Evolutionary conservation across 2,329 filamentous ascomycete genomes (phyloP).

Genomic region (Dactylellina haptotyla): DNA sequence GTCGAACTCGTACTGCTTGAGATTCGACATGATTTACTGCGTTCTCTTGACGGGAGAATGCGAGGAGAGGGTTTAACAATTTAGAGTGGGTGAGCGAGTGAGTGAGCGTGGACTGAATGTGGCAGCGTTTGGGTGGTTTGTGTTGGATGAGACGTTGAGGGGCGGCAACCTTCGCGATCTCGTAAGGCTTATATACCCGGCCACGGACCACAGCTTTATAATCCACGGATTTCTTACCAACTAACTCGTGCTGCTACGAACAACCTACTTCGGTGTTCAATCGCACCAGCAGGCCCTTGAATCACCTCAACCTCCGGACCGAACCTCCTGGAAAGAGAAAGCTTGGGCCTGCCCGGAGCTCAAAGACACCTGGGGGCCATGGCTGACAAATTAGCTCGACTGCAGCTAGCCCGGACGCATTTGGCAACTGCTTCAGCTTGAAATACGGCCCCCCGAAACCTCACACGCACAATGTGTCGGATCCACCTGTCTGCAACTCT

Average conservation of each 20-base stretch:
- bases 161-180: too few species aligned
- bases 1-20: conserved; percentile 84
- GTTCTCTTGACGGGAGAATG: too few species aligned
- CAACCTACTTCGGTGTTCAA: neutral
- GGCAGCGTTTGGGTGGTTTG: too few species aligned
- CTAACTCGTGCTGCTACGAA: neutral
- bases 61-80: too few species aligned
- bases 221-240: neutral
- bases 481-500: neutral
- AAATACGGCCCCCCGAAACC: neutral
- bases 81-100: too few species aligned
- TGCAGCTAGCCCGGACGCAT: conserved; percentile 4
- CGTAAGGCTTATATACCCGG: neutral
- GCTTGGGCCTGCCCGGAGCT: too few species aligned
- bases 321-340: conserved; percentile 29
- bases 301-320: conserved; percentile 40
- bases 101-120: too few species aligned
- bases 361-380: neutral
- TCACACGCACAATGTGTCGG: neutral
- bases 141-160: too few species aligned
- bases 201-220: neutral
- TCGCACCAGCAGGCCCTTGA: conserved; percentile 15
- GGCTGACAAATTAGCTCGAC: conserved; percentile 37
- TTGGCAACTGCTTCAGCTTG: conserved; percentile 15
- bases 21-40: neutral